Base-by-base conservation (phyloP, 768 basidiomycete genomes). In the Leccinum disarticulatum region DNA sequence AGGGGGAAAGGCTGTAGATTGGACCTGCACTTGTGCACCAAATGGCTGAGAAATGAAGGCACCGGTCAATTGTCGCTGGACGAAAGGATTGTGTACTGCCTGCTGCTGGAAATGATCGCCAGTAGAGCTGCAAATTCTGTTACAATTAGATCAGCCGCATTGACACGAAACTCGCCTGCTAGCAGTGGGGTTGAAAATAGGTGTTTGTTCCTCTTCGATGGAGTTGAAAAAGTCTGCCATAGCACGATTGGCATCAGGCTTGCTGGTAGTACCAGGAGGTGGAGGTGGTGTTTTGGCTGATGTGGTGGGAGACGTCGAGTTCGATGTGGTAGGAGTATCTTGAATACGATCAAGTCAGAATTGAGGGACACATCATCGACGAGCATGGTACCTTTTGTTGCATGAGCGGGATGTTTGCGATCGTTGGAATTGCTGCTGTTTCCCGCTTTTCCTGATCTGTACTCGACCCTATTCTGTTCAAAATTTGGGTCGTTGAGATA, bases 401-500 rank as follows among this genome's bases (percentile, higher is more conserved):
- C 52, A 27, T 56, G 59, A 35, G 64, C 33, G 4, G 64, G 64
- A 19, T 61, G 25, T 13, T 46, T 64, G 25, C 52, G 61, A 54
- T 54, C 61, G 35, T 59, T 62, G 0, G 57, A 14, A 27, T 66
- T 72, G 43, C 72, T 72, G 55, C 91, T 90, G 3, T 83, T 81
- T 3, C 83, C 79, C 6, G 80, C 82, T 73, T 91, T 92, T 72
- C 87, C 93, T 25, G 87, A 79, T 75, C 83, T 94, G 77, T 99
- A 98, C 69, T 98, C 97, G 9, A 89, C 77, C 61, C 96, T 79
- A 73, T 98, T 98, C 74, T 92, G 87, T 73, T 98, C 97, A 66
- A 99, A 99, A 68, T 94, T 94, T 25, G 95, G 91, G 74, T 99
- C 97, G 58, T 93, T 87, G 54, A 99, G 81, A 71, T 98, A 99